These are phyloP conservation scores for Carex cristatella DNA, from an alignment of 176 grass and related monocot genomes.

Conservation along the genomic window DNA sequence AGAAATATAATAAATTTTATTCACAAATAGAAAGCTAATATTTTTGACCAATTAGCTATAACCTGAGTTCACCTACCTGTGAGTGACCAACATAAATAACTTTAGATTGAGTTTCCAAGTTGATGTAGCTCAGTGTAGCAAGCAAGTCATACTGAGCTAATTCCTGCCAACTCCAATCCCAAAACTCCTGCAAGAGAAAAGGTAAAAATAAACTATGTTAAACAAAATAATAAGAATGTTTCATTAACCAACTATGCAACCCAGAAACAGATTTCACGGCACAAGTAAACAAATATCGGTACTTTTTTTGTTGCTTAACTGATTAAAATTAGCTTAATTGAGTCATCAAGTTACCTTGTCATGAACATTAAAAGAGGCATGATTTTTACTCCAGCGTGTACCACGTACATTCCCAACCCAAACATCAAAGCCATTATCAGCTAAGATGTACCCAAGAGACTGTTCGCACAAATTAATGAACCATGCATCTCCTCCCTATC, in stretches of 20 bases:
- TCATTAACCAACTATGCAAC: neutral
- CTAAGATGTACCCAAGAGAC: slow-evolving; percentile 88
- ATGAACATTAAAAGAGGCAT: slow-evolving; percentile 59
- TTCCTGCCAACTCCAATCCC: slow-evolving; percentile 99
- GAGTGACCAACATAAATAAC: slow-evolving; percentile 76
- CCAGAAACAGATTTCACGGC: neutral
- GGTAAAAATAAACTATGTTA: neutral
- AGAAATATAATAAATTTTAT: neutral
- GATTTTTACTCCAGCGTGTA: slow-evolving; percentile 74
- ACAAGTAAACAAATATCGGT: neutral
- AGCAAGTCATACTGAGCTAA: slow-evolving; percentile 74
- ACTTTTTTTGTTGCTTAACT: neutral
- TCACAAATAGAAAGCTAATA: neutral
- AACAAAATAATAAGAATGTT: neutral
- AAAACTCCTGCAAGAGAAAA: slow-evolving; percentile 62
- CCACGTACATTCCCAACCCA: slow-evolving; percentile 91
- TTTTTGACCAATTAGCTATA: neutral
- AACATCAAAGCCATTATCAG: slow-evolving; percentile 96
- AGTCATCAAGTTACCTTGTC: slow-evolving; percentile 62
- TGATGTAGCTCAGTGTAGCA: slow-evolving; percentile 74
- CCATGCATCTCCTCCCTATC: slow-evolving; percentile 89
- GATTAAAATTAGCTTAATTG: neutral
- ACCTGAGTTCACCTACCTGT: slow-evolving; percentile 42
- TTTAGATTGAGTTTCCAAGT: slow-evolving; percentile 58
- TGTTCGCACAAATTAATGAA: slow-evolving; percentile 68